These are phyloP conservation scores for Lindgomyces ingoldianus DNA, from an alignment of 495 filamentous ascomycete genomes.

Conservation along the genomic window DNA sequence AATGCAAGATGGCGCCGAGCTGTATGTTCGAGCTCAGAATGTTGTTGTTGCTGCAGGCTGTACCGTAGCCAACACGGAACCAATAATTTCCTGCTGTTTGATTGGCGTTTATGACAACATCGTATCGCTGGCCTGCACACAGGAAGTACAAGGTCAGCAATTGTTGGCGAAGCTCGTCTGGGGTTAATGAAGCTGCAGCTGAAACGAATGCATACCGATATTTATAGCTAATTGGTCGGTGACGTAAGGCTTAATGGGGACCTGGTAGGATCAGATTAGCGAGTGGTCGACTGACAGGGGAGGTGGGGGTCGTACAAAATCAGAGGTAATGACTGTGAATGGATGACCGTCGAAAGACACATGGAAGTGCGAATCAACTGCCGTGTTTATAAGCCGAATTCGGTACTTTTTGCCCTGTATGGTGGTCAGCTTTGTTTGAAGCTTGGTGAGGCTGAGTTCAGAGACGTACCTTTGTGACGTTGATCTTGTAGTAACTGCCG, in stretches of 20 bases:
- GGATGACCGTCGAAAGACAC: constrained; percentile 44
- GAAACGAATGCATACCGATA: constrained; percentile 34
- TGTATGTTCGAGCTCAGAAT: constrained; percentile 15
- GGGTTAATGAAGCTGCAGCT: no score
- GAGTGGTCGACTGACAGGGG: not conserved
- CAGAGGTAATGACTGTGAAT: constrained; percentile 43
- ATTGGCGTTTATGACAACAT: constrained; percentile 45
- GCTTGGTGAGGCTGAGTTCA: not conserved
- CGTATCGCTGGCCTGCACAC: constrained; percentile 43
- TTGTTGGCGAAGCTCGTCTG: not conserved
- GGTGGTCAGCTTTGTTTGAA: constrained; percentile 10
- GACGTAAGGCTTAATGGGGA: constrained; percentile 41
- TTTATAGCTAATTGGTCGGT: constrained; percentile 37
- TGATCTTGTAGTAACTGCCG: constrained; percentile 39
- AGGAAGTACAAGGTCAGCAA: not conserved
- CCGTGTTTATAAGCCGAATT: constrained; percentile 45
- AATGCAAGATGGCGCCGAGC: constrained; percentile 34
- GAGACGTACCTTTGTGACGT: constrained; percentile 27
- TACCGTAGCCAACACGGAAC: constrained; percentile 41
- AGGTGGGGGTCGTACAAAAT: constrained; percentile 34
- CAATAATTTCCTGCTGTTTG: constrained; percentile 45
- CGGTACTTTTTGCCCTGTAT: constrained; percentile 43
- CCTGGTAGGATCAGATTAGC: constrained; percentile 10
- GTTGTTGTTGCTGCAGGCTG: constrained; percentile 28
- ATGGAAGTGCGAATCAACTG: constrained; percentile 41